Evolutionary conservation across 2,329 filamentous ascomycete species (phyloP).

Genomic region (Phialocephala subalpina): DNA sequence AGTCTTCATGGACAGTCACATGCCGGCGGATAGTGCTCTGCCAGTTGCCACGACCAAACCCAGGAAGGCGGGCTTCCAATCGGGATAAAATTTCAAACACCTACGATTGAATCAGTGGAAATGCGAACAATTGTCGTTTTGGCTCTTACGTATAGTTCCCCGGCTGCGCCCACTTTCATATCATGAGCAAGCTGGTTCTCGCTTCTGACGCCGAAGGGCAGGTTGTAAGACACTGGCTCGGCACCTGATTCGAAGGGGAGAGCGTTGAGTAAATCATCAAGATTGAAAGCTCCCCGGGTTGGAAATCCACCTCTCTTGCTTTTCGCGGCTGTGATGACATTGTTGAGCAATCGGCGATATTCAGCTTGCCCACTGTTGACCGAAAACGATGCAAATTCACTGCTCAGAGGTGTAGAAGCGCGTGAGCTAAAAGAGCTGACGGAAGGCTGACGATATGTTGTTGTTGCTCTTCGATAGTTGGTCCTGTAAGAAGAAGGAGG

Average conservation of each 20-base stretch:
- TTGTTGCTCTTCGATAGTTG: too few relatives aligned
- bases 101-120: slow-evolving; percentile 39
- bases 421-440: background rate
- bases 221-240: slow-evolving; percentile 12
- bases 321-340: background rate
- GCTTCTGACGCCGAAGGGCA: slow-evolving; percentile 26
- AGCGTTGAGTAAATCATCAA: slow-evolving; percentile 7
- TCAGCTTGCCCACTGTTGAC: background rate
- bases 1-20: slow-evolving; percentile 49
- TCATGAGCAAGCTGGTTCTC: slow-evolving; percentile 29
- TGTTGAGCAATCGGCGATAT: background rate
- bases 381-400: too few relatives aligned
- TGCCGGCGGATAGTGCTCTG: slow-evolving; percentile 55
- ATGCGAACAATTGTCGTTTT: slow-evolving; percentile 7
- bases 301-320: background rate
- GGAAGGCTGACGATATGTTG: too few relatives aligned
- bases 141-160: slow-evolving; percentile 33
- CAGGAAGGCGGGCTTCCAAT: slow-evolving; percentile 36
- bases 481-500: too few relatives aligned
- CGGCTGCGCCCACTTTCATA: slow-evolving; percentile 33
- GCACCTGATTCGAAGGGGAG: slow-evolving; percentile 16
- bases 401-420: background rate
- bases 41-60: slow-evolving; percentile 54
- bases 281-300: background rate
- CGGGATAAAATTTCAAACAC: slow-evolving; percentile 48